These are phyloP conservation scores for Candida silvicultrix DNA, from an alignment of 805 yeast genomes.

Conservation along the genomic window DNA sequence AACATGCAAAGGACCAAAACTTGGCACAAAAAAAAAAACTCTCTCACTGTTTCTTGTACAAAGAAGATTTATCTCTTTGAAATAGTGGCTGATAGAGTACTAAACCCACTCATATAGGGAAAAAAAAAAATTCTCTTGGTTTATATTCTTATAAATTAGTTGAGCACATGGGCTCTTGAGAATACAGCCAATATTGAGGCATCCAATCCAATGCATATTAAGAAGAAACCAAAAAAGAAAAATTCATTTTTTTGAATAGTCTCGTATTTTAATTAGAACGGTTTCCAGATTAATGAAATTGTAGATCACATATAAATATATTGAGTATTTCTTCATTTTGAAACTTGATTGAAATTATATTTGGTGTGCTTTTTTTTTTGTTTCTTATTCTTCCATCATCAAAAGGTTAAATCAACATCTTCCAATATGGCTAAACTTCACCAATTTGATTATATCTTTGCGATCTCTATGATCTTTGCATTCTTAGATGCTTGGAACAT, in stretches of 20 bases:
- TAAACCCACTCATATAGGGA: too few relatives aligned
- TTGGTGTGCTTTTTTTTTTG: too few relatives aligned
- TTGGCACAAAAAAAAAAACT: too few relatives aligned
- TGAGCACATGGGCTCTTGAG: neutral
- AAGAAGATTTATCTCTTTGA: too few relatives aligned
- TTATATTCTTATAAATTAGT: neutral
- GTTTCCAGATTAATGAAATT: neutral
- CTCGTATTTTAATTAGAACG: neutral
- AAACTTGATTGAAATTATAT: too few relatives aligned
- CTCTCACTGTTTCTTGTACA: too few relatives aligned
- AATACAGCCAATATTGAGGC: neutral
- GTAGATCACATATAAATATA: neutral
- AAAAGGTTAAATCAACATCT: neutral
- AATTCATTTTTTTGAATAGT: too few relatives aligned
- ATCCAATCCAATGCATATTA: too few relatives aligned
- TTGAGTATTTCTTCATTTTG: neutral
- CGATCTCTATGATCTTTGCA: constrained; percentile 63
- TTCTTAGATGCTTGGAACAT: constrained; percentile 75
- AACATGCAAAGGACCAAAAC: too few relatives aligned
- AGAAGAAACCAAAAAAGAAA: too few relatives aligned
- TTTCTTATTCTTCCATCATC: too few relatives aligned
- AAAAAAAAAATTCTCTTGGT: neutral
- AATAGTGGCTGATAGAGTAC: too few relatives aligned
- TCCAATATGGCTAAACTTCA: constrained; percentile 9
- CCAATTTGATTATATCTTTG: constrained; percentile 63